Base-by-base conservation (phyloP, 2,329 filamentous ascomycete genomes). In the Triangularia setosa region DNA sequence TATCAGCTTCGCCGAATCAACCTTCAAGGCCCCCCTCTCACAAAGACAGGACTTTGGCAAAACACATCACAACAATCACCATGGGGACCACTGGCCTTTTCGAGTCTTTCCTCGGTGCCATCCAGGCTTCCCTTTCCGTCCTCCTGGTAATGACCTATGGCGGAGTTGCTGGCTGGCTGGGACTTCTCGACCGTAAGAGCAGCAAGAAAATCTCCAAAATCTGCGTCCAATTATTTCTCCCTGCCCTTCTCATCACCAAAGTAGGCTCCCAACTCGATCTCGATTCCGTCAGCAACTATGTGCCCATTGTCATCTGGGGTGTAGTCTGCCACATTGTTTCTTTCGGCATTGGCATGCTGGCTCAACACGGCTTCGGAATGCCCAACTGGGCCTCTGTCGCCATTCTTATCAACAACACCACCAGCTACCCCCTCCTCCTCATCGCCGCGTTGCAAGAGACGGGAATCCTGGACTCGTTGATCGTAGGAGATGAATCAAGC, bases 391-490 rank as follows among this genome's bases (percentile, higher is more conserved):
- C 78, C 6, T 78, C 77, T 0, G 76, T 78, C 0, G 80, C 79
- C 5, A 72, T 82, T 58, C 78, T 80, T 68, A 82, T 83, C 73
- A 82, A 81, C 70, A 83, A 83, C 71, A 81, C 79, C 0, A 81
- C 80, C 0, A 78, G 75, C 58, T 79, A 81, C 65, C 80, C 80
- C 1, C 71, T 83, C 16, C 72, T 83, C 40, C 74, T 83, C 1
- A 74, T 82, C 44, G 75, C 77, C 30, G 75, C 77, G 5, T 72
- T 79, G n/a, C 72, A 75, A 18, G 73, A 77, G 30, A 87, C 87
- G 0, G 86, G 85, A 1, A 84, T 88, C 25, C 75, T 90, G 6
- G 73, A 79, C 24, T 72, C 78, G 1, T 77, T 89, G 18, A 60
- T 68, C 5, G 61, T 64, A 1, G 73, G 80, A 1, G 65, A 65